Base-by-base conservation (phyloP, 176 grass and related monocot genomes). In the Melocanna baccifera region DNA sequence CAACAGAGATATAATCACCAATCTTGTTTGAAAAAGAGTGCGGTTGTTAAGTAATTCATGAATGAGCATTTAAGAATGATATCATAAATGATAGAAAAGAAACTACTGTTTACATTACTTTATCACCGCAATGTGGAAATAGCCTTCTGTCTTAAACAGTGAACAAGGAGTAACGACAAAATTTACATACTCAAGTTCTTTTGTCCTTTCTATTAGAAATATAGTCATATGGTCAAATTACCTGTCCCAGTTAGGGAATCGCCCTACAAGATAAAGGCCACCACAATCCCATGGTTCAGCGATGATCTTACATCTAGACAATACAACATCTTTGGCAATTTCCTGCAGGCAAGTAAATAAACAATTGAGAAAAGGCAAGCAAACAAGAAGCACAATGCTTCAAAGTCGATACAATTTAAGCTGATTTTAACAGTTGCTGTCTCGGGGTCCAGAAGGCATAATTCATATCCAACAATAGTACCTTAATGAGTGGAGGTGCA, bases 201-300 rank as follows among this genome's bases (percentile, higher is more conserved):
- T 37, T 8, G 22, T 30, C 18, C 7, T 55, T 43, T 68, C 62
- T 39, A 56, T 12, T 70, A 85, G 2, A 57, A 81, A 48, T 86
- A 71, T 29, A 55, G 13, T 14, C 26, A n/a, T 69, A 72, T 70
- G 57, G 1, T 66, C 36, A 72, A 84, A 79, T 87, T 88, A 99
- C 96, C 96, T 95, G 87, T 99, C 96, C 96, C 96, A 99, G 84
- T 99, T 99, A 78, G 96, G 96, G 80, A 99, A 99, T 70, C 43
- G 83, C 62, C 96, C 93, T 69, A 99, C 93, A 64, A 99, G 87
- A 96, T 99, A 99, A 88, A 95, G 96, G 64, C 93, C 96, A 36
- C 86, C 96, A 73, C 96, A 99, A 67, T 99, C 96, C 96, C 96
- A 99, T 68, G 96, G 96, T 85, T 99, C 96, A 78, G 96, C 96